Conservation (phyloP, 2,329 filamentous ascomycete genomes). For the Fusarium sacchari region DNA sequence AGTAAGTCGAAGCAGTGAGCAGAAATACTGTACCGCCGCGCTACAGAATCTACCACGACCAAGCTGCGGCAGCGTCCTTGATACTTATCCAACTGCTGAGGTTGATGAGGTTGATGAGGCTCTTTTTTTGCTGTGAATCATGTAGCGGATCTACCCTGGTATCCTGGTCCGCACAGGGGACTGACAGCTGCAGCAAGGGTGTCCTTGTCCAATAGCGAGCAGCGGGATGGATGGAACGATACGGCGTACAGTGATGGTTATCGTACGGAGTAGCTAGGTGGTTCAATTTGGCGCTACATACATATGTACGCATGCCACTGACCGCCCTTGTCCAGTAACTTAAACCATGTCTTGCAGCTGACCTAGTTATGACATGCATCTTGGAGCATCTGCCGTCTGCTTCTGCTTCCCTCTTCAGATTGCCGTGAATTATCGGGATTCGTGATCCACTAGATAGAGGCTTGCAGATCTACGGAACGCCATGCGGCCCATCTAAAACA, state of each 20-base stretch:
- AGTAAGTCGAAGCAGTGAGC: slow-evolving; percentile 12
- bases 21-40: neutral
- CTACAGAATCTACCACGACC: neutral
- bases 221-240: neutral
- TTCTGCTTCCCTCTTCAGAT: neutral
- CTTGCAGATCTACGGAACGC: slow-evolving; percentile 3
- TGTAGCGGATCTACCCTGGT: slow-evolving; percentile 44
- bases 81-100: neutral
- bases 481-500: neutral
- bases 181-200: slow-evolving; percentile 35
- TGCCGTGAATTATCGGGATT: neutral
- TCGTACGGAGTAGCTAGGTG: neutral
- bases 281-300: neutral
- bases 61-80: neutral
- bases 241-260: slow-evolving; percentile 15
- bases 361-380: neutral
- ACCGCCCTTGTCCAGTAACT: slow-evolving; percentile 5
- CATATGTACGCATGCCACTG: neutral
- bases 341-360: neutral
- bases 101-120: slow-evolving; percentile 26
- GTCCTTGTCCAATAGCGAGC: slow-evolving; percentile 19
- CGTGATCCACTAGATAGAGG: neutral
- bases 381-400: neutral
- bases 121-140: slow-evolving; percentile 24
- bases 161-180: slow-evolving; percentile 19